A percentile compares a stretch with the other conserved stretches of the same genome.
Conservation (phyloP, 2,329 filamentous ascomycete species). For the Cercospora brassicicola region DNA sequence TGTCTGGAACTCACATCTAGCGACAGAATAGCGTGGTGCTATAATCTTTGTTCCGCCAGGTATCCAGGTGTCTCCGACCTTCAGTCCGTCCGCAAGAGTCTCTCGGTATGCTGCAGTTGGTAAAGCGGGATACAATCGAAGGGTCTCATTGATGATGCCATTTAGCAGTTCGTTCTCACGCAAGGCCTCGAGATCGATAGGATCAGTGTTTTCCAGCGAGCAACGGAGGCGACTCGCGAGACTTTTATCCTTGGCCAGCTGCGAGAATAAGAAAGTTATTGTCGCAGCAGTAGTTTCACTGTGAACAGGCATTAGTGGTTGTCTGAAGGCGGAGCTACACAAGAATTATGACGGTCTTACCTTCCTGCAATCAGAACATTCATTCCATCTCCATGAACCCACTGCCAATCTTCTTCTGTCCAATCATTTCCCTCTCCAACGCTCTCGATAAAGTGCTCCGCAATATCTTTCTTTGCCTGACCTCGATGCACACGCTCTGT, state of each 20-base stretch:
- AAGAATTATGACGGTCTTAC: neutral
- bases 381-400: neutral
- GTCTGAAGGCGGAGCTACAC: too few relatives aligned
- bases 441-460: neutral
- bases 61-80: neutral
- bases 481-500: neutral
- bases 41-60: neutral
- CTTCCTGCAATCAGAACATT: neutral
- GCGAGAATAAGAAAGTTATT: neutral
- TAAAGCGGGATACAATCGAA: neutral
- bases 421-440: neutral
- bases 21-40: neutral
- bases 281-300: neutral
- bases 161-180: neutral
- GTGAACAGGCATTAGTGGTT: too few relatives aligned
- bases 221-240: neutral
- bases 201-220: neutral
- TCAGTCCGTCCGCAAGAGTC: neutral
- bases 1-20: neutral
- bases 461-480: neutral
- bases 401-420: neutral
- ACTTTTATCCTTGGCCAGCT: neutral
- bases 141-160: neutral
- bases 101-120: neutral
- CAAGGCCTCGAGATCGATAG: neutral